Base-by-base conservation (phyloP, 305 asterid species). In the Fraxinus xanthoxyloides region DNA sequence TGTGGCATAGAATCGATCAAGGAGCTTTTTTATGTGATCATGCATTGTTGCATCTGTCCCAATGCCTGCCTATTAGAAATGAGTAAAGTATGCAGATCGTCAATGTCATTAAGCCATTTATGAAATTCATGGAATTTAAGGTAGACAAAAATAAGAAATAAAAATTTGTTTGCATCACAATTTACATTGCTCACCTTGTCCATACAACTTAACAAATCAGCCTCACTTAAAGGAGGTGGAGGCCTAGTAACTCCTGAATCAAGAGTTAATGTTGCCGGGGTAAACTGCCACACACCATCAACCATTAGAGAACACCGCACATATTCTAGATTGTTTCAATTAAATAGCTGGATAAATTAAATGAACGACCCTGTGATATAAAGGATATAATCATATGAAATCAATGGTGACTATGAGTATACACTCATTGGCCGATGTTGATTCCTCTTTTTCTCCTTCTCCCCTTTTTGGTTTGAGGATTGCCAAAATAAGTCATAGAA, bases 1-100 rank as follows among this genome's bases (percentile, higher is more conserved):
- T 46, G 92, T 94, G 77, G 92, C 99, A 87, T 96, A 96, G 89
- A 81, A 88, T 84, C 99, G 97, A 89, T 96, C 99, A 85, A 94
- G 95, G 85, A 96, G 94, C 93, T 96, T 96, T 86, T 96, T 94
- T 77, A 96, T 96, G 89, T 94, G 98, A 87, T 96, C 99, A 75
- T 96, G 99, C 98, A 96, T 96, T 61, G 99, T 94, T 76, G 99
- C 99, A 90, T 96, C 99, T 72, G 98, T 94, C 72, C 99, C 99
- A 83, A 96, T 94, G 78, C 96, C 95, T 63, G 97, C 99, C 98
- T 93, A 84, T 51, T 75, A 83, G 83, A 84, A 75, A 35, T 80
- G 43, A 12, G 83, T 59, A 77, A 81, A 35, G 36, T 36, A 73
- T 72, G 82, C 32, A 78, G 75, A 81, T 80, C 51, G 78, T 74